Percentiles rank a stretch among this genome's conserved stretches.
These are phyloP conservation scores for Lactarius sanguifluus DNA, from an alignment of 768 basidiomycete genomes.

Conservation along the genomic window DNA sequence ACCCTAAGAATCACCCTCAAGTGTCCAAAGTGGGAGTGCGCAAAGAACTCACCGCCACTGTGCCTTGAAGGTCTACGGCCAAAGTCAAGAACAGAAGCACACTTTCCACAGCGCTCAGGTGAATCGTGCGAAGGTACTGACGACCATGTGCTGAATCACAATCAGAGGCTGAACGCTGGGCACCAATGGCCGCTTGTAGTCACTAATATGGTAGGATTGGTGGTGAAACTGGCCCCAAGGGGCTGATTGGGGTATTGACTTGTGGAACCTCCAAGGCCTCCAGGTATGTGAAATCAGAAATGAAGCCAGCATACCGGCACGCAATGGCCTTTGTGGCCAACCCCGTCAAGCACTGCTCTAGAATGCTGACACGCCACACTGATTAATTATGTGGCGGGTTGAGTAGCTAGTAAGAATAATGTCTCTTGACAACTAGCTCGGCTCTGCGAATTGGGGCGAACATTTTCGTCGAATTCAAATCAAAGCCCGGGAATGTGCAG, in stretches of 20 bases:
- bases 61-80: conserved; percentile 5
- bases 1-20: neutral
- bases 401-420: too few relatives aligned
- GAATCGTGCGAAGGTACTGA: conserved; percentile 10
- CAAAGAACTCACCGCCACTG: conserved; percentile 8
- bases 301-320: conserved; percentile 3
- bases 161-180: neutral
- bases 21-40: conserved; percentile 12
- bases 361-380: conserved; percentile 10
- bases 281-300: neutral
- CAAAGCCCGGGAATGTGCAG: neutral
- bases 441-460: neutral
- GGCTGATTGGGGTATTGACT: neutral
- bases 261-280: conserved; percentile 6
- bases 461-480: conserved; percentile 15
- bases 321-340: neutral
- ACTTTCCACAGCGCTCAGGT: neutral
- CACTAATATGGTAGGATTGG: neutral
- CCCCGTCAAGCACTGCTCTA: neutral
- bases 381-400: conserved; percentile 9
- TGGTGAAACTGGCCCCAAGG: neutral
- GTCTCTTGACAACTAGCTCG: neutral
- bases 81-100: conserved; percentile 7
- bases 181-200: neutral
- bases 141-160: conserved; percentile 10